Base-by-base conservation (phyloP, 345 rosid genomes). In the Aegle marmelos region DNA sequence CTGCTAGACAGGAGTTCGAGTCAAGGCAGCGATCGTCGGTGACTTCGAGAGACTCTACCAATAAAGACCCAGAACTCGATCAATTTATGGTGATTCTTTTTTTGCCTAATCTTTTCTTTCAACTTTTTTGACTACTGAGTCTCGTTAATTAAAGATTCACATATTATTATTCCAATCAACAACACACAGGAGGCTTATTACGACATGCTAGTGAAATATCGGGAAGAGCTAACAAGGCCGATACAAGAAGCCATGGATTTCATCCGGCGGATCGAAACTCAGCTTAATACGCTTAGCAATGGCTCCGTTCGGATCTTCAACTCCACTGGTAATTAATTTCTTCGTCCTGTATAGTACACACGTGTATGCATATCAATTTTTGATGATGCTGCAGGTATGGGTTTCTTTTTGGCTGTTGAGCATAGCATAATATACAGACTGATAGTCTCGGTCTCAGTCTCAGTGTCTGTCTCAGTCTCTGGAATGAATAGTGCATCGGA, bases 171-270 rank as follows among this genome's bases (percentile, higher is more conserved):
- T 68, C 22, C 50, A 13, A 45, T 13, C 50, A 45, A 45, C 50
- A 19, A 68, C 22, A 27, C 41, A 73, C 90, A 96, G 99, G 99
- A 92, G 77, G 99, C 98, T 27, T 96, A 96, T 39, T 92, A 89
- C 79, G 98, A 92, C 86, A 91, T 96, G 99, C 81, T 96, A 74
- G 90, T 96, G 83, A 96, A 94, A 81, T 96, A 96, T 82, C 87
- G 94, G 7, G 99, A 94, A 76, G 99, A 96, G 85, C 87, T 96
- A 69, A 88, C 94, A 50, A 85, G 94, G 83, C 99, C 99, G 17
- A 86, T 96, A 77, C 95, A 94, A 83, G 99, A 96, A 87, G 98
- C 98, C 78, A 92, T 91, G 95, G 99, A 92, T 80, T 96, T 92
- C 93, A 94, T 96, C 90, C 94, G 97, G 65, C 86, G 95, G 83